Percentiles rank a stretch among this genome's conserved stretches.
phyloP scores from a whole-genome alignment of 352 stramenopile genomes.

The Phytophthora agathidicida region DNA sequence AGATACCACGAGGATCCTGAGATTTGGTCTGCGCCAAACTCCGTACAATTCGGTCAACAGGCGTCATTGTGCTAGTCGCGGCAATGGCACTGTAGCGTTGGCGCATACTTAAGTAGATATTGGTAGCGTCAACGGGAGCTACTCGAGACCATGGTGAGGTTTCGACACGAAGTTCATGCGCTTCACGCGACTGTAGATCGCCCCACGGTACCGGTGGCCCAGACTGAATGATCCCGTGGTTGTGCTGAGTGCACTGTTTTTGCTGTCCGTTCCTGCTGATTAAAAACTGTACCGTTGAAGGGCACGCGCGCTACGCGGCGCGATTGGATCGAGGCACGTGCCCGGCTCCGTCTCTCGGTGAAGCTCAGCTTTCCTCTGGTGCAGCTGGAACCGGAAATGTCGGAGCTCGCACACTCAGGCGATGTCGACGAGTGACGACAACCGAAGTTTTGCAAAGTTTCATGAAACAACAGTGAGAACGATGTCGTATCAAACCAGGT shows the following conservation, averaged over 20 bases:
- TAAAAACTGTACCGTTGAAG: constrained; percentile 30
- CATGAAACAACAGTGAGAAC: too few relatives aligned
- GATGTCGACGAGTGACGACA: too few relatives aligned
- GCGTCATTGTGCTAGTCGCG: constrained; percentile 5
- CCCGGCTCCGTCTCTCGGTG: constrained; percentile 19
- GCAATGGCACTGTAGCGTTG: neutral
- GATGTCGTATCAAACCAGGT: too few relatives aligned
- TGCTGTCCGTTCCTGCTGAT: constrained; percentile 10
- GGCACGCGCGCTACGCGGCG: constrained; percentile 1
- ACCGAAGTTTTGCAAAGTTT: too few relatives aligned
- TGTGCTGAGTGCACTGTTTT: constrained; percentile 23
- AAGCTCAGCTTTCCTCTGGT: constrained; percentile 16
- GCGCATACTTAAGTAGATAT: too few relatives aligned
- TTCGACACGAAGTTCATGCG: neutral
- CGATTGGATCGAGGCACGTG: constrained; percentile 32
- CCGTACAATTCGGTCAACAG: neutral
- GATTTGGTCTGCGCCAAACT: constrained; percentile 14
- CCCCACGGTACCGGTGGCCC: neutral
- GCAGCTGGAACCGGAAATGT: constrained; percentile 10
- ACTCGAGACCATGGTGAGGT: neutral
- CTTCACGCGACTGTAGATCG: neutral
- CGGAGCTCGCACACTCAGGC: too few relatives aligned
- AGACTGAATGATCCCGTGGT: constrained; percentile 13
- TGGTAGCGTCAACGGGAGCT: neutral
- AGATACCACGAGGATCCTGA: constrained; percentile 1